Evolutionary conservation across 257 asterid genomes (phyloP).

Genomic region (Galeopsis tetrahit): DNA sequence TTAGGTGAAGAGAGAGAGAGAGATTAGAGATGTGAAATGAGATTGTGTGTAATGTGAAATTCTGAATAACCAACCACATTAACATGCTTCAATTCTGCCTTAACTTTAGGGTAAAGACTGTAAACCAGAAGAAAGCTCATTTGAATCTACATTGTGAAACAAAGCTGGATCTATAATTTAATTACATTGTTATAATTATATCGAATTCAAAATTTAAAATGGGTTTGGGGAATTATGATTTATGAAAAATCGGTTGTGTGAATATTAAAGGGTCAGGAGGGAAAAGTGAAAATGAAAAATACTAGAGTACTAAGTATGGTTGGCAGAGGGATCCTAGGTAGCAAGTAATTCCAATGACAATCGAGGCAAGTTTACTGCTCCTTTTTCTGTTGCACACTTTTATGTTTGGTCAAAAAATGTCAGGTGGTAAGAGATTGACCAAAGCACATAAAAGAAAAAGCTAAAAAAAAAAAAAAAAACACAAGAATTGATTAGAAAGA

Average conservation of each 20-base stretch:
- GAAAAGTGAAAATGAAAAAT: neutral
- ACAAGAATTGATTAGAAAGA: slow-evolving; percentile 33
- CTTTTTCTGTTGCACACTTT: slow-evolving; percentile 41
- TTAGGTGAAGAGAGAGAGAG: slow-evolving; percentile 40
- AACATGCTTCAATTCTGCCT: slow-evolving; percentile 46
- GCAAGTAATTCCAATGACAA: slow-evolving; percentile 39
- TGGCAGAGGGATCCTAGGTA: slow-evolving; percentile 46
- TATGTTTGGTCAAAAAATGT: slow-evolving; percentile 65
- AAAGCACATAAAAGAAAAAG: slow-evolving; percentile 33
- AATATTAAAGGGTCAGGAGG: neutral
- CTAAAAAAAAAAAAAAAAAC: neutral
- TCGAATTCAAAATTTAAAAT: too few species aligned
- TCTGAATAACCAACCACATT: slow-evolving; percentile 48
- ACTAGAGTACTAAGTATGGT: neutral
- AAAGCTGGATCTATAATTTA: neutral
- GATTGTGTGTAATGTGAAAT: slow-evolving; percentile 37
- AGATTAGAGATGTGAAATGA: neutral
- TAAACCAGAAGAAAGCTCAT: slow-evolving; percentile 39
- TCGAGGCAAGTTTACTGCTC: slow-evolving; percentile 38
- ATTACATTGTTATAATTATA: too few species aligned
- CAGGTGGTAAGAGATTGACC: slow-evolving; percentile 56
- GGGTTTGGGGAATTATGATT: too few species aligned
- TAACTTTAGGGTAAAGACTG: slow-evolving; percentile 59
- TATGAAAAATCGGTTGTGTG: too few species aligned
- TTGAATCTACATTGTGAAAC: slow-evolving; percentile 46